phyloP scores from a whole-genome alignment of 129 eudicot species.

The Escallonia herrerae region DNA sequence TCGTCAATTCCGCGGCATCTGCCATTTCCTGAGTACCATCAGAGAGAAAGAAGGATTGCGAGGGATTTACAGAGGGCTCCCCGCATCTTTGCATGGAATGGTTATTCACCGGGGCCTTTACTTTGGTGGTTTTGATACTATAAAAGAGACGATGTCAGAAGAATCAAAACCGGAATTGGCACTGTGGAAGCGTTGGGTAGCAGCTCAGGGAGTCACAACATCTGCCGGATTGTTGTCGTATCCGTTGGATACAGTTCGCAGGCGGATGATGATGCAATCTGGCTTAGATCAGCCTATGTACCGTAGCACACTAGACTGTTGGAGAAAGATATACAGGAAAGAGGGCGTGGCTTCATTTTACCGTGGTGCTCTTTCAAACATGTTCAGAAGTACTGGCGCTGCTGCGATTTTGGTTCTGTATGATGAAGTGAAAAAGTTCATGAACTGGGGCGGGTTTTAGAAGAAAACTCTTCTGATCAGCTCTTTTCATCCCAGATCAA shows the following conservation, averaged over 20 bases:
- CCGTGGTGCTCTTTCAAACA: slow-evolving; percentile 90
- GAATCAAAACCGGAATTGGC: slow-evolving; percentile 43
- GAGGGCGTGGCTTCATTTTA: slow-evolving; percentile 80
- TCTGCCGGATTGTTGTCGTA: slow-evolving; percentile 81
- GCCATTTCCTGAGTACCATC: slow-evolving; percentile 68
- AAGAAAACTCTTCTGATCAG: background rate
- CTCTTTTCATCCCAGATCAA: background rate
- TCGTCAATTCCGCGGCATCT: slow-evolving; percentile 83
- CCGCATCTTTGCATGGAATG: slow-evolving; percentile 97
- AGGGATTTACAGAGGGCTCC: slow-evolving; percentile 87
- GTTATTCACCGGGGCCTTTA: slow-evolving; percentile 89
- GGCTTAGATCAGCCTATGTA: slow-evolving; percentile 71
- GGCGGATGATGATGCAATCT: slow-evolving; percentile 99
- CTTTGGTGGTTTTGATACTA: slow-evolving; percentile 91
- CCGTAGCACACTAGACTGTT: slow-evolving; percentile 62
- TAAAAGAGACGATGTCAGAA: slow-evolving; percentile 62
- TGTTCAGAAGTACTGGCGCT: slow-evolving; percentile 96
- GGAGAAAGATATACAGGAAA: slow-evolving; percentile 59
- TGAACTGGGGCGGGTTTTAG: slow-evolving; percentile 68
- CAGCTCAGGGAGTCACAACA: slow-evolving; percentile 83
- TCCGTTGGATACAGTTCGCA: slow-evolving; percentile 88
- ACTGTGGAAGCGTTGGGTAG: slow-evolving; percentile 92
- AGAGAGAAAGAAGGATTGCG: slow-evolving; percentile 58
- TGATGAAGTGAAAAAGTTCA: slow-evolving; percentile 85
- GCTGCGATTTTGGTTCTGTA: slow-evolving; percentile 94